Evolutionary conservation across 768 basidiomycete genomes (phyloP).

Genomic region (Boletellus ananas): DNA sequence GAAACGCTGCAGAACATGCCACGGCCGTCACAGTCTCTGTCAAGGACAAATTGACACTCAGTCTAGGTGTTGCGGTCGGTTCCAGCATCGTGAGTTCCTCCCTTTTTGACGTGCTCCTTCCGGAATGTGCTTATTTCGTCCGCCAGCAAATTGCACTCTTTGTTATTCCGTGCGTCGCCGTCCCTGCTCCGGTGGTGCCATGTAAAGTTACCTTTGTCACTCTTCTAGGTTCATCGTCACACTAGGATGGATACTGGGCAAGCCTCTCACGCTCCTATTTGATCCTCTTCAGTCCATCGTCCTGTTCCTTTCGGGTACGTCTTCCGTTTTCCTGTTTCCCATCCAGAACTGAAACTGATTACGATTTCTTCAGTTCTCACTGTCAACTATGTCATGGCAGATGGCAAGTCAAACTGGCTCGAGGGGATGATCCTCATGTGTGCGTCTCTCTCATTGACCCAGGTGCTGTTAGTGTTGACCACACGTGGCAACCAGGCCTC

Average conservation of each 20-base stretch:
- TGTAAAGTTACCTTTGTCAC: conserved; percentile 7
- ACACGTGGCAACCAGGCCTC: conserved; percentile 34
- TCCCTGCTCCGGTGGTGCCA: background rate
- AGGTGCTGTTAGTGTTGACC: background rate
- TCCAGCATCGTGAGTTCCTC: conserved; percentile 63
- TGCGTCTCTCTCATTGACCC: conserved; percentile 20
- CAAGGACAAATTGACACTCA: conserved; percentile 84
- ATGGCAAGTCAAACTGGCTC: conserved; percentile 92
- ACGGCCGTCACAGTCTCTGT: conserved; percentile 91
- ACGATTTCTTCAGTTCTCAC: conserved; percentile 56
- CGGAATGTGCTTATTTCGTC: background rate
- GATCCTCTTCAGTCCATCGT: conserved; percentile 75
- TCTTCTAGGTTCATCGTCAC: conserved; percentile 61
- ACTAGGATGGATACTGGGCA: conserved; percentile 76
- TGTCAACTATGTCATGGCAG: conserved; percentile 81
- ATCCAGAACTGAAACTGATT: background rate
- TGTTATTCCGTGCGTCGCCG: conserved; percentile 51
- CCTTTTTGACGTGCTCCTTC: background rate
- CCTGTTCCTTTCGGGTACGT: conserved; percentile 19
- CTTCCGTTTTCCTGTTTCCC: background rate
- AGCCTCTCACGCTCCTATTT: conserved; percentile 77
- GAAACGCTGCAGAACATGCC: conserved; percentile 88
- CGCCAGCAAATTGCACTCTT: conserved; percentile 69
- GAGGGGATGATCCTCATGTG: conserved; percentile 81
- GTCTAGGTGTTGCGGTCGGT: conserved; percentile 86